Base-by-base conservation (phyloP, 495 filamentous ascomycete species). In the Jackrogersella minutella region DNA sequence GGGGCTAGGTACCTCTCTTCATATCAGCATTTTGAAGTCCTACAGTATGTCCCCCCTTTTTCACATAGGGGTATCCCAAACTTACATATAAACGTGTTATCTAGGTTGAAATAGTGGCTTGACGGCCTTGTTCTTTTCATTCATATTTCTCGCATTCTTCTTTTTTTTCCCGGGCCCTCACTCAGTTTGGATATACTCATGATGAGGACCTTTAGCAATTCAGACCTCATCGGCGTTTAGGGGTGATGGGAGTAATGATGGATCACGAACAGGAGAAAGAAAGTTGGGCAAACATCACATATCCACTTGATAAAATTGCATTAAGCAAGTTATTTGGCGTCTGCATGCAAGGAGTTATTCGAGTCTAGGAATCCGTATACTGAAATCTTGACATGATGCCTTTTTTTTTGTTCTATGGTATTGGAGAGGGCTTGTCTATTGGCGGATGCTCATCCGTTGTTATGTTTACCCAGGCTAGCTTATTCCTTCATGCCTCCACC, bases 1-100 rank as follows among this genome's bases (percentile, higher is more conserved):
- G 88, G 87, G 0, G 81, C 80, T 14, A 77, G 78, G 40, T 91
- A 93, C 70, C 74, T 97, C 49, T 76, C 79, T 55, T 90, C 85
- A 62, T 92, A 90, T 63, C 82, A 82, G 24, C 84, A 88, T 43
- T 97, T 96, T 76, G 93, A 97, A 75, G 64, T 93, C 14, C 76
- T 96, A 31, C 86, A 81, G 91, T 94, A 80, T 2, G 44, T 19
- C 19, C 16, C 22, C 26, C 13, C n/a, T 17, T 4, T 5, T 31
- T 31, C 26, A 16, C 4, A n/a, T 49, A 6, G 11, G n/a, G 2
- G 13, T 10, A 5, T 31, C 2, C 8, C 17, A n/a, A 49, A 8
- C 44, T 49, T 16, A 49, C 5, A 31, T 26, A 31, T 26, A 5
- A 10, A 24, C 6, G 2, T 6, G 31, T 14, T 28, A 36, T 36